A percentile compares a stretch with the other conserved stretches of the same genome.
Evolutionary conservation across 345 rosid genomes (phyloP).

Genomic region (Acer negundo): DNA sequence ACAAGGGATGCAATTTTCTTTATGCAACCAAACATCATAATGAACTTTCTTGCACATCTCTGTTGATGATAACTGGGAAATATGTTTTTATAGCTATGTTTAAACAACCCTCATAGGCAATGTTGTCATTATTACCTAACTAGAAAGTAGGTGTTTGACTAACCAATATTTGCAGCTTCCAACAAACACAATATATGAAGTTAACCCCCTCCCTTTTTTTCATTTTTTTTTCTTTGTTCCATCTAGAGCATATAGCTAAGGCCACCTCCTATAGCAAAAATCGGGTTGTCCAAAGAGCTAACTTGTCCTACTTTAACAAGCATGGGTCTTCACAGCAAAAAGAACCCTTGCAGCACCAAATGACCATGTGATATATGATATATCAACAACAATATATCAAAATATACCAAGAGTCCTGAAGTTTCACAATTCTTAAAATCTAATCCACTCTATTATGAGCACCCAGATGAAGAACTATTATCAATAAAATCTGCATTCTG

Average conservation of each 20-base stretch:
- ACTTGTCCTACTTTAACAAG: not conserved
- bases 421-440: not conserved
- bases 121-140: not conserved
- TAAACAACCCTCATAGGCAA: not conserved
- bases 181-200: not conserved
- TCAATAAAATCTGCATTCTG: not conserved
- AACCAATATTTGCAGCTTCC: constrained; percentile 6
- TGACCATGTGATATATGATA: not conserved
- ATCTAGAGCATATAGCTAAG: too few relatives aligned
- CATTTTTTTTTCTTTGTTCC: too few relatives aligned
- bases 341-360: not conserved
- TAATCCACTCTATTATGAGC: not conserved
- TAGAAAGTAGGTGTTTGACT: not conserved
- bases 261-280: not conserved
- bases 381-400: not conserved
- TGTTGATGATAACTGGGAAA: not conserved
- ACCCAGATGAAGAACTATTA: not conserved
- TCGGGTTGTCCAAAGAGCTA: not conserved
- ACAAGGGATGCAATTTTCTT: not conserved
- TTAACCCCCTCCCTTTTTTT: not conserved
- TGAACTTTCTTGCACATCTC: constrained; percentile 2
- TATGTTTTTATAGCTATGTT: not conserved
- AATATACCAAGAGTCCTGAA: not conserved
- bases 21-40: not conserved
- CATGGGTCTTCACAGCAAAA: not conserved